Conservation (phyloP, 768 basidiomycete genomes). For the Sporobolomyces pararoseus region DNA sequence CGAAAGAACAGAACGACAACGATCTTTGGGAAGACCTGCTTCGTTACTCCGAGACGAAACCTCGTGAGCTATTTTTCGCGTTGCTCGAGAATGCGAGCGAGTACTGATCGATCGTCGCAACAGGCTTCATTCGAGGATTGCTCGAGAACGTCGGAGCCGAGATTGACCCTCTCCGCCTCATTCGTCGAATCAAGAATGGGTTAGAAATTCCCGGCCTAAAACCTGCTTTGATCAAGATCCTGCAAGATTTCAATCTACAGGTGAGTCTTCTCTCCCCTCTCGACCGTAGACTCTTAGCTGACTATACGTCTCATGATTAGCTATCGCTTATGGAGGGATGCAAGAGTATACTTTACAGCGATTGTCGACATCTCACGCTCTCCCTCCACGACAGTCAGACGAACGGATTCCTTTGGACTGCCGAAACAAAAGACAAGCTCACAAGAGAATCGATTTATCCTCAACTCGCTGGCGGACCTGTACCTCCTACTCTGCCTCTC, state of each 20-base stretch:
- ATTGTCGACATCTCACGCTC: slow-evolving; percentile 68
- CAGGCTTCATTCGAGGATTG: slow-evolving; percentile 89
- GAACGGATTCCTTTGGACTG: slow-evolving; percentile 69
- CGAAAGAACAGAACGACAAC: slow-evolving; percentile 91
- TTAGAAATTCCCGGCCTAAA: slow-evolving; percentile 94
- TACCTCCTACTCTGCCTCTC: slow-evolving; percentile 30
- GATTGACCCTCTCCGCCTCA: slow-evolving; percentile 84
- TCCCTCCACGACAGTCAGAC: slow-evolving; percentile 71
- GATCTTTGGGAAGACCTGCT: slow-evolving; percentile 97
- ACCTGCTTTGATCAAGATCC: slow-evolving; percentile 88
- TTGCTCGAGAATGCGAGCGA: neutral
- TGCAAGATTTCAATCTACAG: slow-evolving; percentile 90
- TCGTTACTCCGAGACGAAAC: slow-evolving; percentile 87
- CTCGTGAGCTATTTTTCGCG: slow-evolving; percentile 55
- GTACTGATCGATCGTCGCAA: neutral
- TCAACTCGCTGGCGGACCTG: slow-evolving; percentile 20
- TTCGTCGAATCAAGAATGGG: slow-evolving; percentile 90
- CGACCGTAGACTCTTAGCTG: too few species aligned
- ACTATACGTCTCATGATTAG: slow-evolving; percentile 47
- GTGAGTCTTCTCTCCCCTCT: slow-evolving; percentile 39
- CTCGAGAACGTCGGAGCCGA: slow-evolving; percentile 94
- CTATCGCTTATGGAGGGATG: slow-evolving; percentile 90
- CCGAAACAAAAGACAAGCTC: slow-evolving; percentile 34
- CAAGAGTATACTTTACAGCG: slow-evolving; percentile 76
- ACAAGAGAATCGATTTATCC: slow-evolving; percentile 40